Conservation (phyloP, 495 filamentous ascomycete genomes). For the Penicillium bovifimosum region DNA sequence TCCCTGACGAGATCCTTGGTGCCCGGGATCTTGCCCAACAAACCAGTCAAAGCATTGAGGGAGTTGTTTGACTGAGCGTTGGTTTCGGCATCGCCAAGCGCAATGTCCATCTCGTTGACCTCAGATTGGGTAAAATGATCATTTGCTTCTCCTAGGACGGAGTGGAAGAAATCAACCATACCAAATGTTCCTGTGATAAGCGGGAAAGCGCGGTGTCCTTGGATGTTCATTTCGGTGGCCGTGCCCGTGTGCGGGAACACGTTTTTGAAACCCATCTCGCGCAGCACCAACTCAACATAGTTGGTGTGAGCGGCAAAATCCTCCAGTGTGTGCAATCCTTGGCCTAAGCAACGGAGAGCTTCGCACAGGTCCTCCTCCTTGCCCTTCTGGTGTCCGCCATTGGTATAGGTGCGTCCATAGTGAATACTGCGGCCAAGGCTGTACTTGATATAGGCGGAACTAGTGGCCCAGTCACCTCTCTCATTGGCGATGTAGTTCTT, state of each 20-base stretch:
- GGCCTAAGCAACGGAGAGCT: conserved; percentile 81
- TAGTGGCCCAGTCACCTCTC: conserved; percentile 75
- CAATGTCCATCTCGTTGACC: conserved; percentile 79
- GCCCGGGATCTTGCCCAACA: conserved; percentile 74
- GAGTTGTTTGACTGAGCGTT: conserved; percentile 40
- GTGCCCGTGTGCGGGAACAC: conserved; percentile 87
- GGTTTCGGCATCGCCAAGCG: conserved; percentile 56
- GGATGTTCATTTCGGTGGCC: conserved; percentile 64
- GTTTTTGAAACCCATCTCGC: conserved; percentile 74
- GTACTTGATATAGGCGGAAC: conserved; percentile 80
- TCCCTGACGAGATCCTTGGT: conserved; percentile 71
- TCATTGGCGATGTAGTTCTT: conserved; percentile 99
- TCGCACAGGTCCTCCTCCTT: conserved; percentile 85
- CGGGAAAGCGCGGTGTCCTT: conserved; percentile 72
- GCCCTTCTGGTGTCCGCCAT: conserved; percentile 57
- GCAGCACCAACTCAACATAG: conserved; percentile 81
- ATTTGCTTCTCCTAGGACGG: conserved; percentile 89
- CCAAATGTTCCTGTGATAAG: conserved; percentile 89
- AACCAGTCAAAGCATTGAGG: conserved; percentile 57
- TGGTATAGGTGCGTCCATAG: conserved; percentile 79
- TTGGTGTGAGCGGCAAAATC: conserved; percentile 96
- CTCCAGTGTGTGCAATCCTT: conserved; percentile 88
- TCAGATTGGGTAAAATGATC: conserved; percentile 96
- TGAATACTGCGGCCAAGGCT: conserved; percentile 83
- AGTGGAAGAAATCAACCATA: conserved; percentile 93